Evolutionary conservation across 495 filamentous ascomycete species (phyloP), one percentile per base, ranked within the genome.

Genomic region (Ascobolus immersus): DNA sequence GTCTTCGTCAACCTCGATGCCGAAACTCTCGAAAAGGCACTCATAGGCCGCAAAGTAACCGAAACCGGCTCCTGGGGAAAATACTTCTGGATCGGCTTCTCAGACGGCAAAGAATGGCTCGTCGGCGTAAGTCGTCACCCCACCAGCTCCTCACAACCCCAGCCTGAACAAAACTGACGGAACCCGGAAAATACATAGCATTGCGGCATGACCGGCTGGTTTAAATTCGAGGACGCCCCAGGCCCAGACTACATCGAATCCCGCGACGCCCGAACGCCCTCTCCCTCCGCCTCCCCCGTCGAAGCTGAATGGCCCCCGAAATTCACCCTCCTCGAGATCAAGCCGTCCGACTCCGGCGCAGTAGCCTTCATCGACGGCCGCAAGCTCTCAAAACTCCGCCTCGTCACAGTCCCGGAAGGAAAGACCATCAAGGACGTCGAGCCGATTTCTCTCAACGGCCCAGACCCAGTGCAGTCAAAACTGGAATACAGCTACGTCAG

Each of bases 401-500:
- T 93, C 7, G 71, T 96, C 7, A 67, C 91, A 52, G 86, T 74
- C 43, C 61, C 67, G 2, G 77, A 64, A 8, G 64, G 65, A 3
- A 28, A 54, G 5, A 59, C 73, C 14, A 86, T 96, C 37, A 55
- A 82, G 32, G 61, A 73, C n/a, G 55, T 71, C 27, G 67, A 64
- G 0, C 86, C 86, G 4, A 58, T 96, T 4, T 71, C 73, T 12
- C 73, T 80, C 43, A 93, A 94, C 46, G 86, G 86, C 1, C 86
- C 86, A 0, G 86, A 96, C 55, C 86, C 86, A 0, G 70, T 92
- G 0, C 66, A 67, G 36, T 67, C 80, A 35, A 52, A 68, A 6
- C 62, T 93, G 28, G 79, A 71, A 0, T 61, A 69, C 36, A 61
- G 63, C 2, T 94, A 72, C 64, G 49, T 96, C 18, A 48, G 45